Evolutionary conservation across 2,329 filamentous ascomycete genomes (phyloP), one percentile per base, ranked within the genome.

Genomic region (Chrysosporium queenslandicum): DNA sequence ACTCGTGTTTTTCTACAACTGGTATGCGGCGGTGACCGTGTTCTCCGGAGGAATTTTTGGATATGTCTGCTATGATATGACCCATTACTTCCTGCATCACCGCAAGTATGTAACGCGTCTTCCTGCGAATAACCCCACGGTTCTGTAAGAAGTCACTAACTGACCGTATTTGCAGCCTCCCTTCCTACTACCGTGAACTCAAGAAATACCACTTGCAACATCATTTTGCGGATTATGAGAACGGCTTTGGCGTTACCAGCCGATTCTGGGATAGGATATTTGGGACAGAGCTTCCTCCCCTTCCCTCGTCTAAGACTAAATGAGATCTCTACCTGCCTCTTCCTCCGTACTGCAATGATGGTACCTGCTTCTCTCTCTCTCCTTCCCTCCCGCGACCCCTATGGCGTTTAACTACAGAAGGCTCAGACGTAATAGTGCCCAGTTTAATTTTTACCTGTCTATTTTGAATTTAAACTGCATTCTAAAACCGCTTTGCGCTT

Each of bases 181-280:
- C 92, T 14, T 73, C 83, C 1, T 95, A 88, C 78, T 97, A 94
- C 74, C 87, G 86, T 71, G 77, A 82, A 58, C 80, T 97, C 62
- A 98, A 98, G 82, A 97, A 95, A 71, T 94, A 96, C 66, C 92
- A 98, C 66, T 82, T 98, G 27, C 82, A 89, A 67, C 92, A 98
- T 68, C 92, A 98, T 73, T 98, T 96, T 70, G 87, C 92, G 56
- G 92, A 98, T 68, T 98, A 94, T 67, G 86, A 98, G 70, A 91
- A 95, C 59, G 92, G 92, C 49, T 98, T 97, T 62, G 92, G 92
- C 53, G 91, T 98, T 48, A 96, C 91, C 29, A 96, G 86, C 75
- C 82, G 84, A 59, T 95, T 98, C 76, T 98, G 92, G 92, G 92
- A 98, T 68, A 74, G 73, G 46, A 73, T 98, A 5, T 98, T 98